Base-by-base conservation (phyloP, 2,329 filamentous ascomycete genomes). In the Berkeleyomyces rouxiae region DNA sequence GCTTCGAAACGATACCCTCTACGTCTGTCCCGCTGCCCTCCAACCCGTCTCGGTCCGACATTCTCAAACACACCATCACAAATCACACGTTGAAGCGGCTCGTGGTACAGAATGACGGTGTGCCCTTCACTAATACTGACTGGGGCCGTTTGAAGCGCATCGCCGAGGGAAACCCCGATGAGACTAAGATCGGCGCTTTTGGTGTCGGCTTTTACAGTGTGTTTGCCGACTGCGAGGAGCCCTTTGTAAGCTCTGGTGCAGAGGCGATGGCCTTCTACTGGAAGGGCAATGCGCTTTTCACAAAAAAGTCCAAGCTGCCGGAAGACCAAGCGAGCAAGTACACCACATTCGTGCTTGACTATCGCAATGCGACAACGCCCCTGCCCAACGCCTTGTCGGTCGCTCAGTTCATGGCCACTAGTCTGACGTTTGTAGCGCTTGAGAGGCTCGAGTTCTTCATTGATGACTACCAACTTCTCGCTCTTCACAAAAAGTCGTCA, bases 181-280 rank as follows among this genome's bases (percentile, higher is more conserved):
- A 99, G 75, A 97, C 91, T 57, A 99, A 99, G 77, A 99, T 99
- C 69, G 93, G 93, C 62, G 95, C 93, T 3, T 99, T 99, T 72
- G 93, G 93, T 67, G 93, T 99, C 40, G 93, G 93, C 2, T 99
- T 99, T 76, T 99, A 99, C 78, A 95, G 89, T 72, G 92, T 97
- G 46, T 99, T 99, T 72, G 89, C 93, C 66, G 93, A 99, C 72
- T 99, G 92, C 71, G 95, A 99, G 73, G 90, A 96, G 68, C 93
- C 93, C 0, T 97, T 99, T 70, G 88, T 99, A 67, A 93, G 90
- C 67, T 97, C 92, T 0, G 93, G 93, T 0, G 82, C 81, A 66
- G 86, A 95, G 73, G 91, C 90, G 44, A 96, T 99, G 89, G 92
- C 92, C 0, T 99, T 99, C 71, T 99, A 96, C 76, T 99, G 93